Percentiles rank a stretch among this genome's conserved stretches.
phyloP scores from a whole-genome alignment of 306 rosid genomes.

The Quercus rubra region DNA sequence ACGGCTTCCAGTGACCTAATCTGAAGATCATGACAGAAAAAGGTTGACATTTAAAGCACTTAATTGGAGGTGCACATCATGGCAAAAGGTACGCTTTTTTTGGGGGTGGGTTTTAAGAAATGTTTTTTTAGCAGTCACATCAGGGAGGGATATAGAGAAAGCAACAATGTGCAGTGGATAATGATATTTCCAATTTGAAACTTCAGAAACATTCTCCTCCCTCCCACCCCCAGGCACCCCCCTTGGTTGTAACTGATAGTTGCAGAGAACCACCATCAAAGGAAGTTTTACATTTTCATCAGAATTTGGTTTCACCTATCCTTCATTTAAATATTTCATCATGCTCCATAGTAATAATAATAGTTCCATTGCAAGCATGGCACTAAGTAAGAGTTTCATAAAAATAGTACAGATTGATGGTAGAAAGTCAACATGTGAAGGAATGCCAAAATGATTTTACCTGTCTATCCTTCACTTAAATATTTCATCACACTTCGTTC shows the following conservation, averaged over 20 bases:
- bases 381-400: not conserved
- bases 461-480: not conserved
- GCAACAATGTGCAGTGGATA: not conserved
- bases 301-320: not conserved
- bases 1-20: conserved; percentile 91
- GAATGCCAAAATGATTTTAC: not conserved
- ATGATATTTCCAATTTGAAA: not conserved
- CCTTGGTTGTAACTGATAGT: too few species aligned
- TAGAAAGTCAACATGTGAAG: not conserved
- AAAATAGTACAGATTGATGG: not conserved
- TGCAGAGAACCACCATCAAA: not conserved
- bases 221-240: too few species aligned
- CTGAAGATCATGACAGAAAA: conserved; percentile 42
- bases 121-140: too few species aligned
- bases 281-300: not conserved
- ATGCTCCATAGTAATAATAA: not conserved
- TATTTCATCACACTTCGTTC: not conserved
- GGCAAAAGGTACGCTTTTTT: not conserved
- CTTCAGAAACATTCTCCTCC: not conserved
- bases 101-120: too few species aligned
- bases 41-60: not conserved
- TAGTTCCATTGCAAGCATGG: not conserved
- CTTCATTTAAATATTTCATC: not conserved
- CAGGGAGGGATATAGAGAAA: not conserved
- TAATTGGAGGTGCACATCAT: conserved; percentile 4